Evolutionary conservation across 495 filamentous ascomycete species (phyloP).

Genomic region (Lasiosphaeris hirsuta): DNA sequence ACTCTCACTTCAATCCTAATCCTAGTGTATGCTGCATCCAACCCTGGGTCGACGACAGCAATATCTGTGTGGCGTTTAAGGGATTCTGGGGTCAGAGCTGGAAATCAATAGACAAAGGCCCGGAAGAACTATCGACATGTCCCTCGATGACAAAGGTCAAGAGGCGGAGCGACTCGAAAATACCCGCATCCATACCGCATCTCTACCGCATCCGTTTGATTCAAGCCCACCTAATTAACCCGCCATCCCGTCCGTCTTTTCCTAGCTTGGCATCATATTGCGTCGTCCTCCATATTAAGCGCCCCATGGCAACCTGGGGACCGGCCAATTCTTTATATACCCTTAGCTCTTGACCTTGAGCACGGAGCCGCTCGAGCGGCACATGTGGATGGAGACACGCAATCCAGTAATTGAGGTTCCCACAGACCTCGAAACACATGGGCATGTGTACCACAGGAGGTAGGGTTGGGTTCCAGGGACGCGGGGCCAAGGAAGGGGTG

Average conservation of each 20-base stretch:
- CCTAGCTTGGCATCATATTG: conserved; percentile 2
- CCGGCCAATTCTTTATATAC: conserved; percentile 4
- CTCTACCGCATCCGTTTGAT: not conserved
- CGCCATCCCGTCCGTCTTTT: not conserved
- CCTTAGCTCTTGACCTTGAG: not conserved
- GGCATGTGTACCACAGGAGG: not conserved
- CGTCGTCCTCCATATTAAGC: conserved; percentile 13
- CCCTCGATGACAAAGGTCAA: not conserved
- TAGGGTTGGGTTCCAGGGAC: not conserved
- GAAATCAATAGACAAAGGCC: no score
- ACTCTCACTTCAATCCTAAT: no score
- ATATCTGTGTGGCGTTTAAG: no score
- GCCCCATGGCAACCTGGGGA: not conserved
- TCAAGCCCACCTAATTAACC: conserved; percentile 1
- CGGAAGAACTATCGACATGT: no score
- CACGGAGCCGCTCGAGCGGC: conserved; percentile 1
- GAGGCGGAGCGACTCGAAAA: not conserved
- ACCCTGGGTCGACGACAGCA: no score
- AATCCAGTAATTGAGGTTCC: not conserved
- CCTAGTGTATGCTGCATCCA: no score
- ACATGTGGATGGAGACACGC: not conserved
- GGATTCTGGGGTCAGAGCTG: no score
- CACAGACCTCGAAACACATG: not conserved
- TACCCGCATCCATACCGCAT: not conserved
- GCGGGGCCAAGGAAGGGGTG: not conserved